Evolutionary conservation across 2,329 filamentous ascomycete genomes (phyloP).

Genomic region (Penicillium sp.): DNA sequence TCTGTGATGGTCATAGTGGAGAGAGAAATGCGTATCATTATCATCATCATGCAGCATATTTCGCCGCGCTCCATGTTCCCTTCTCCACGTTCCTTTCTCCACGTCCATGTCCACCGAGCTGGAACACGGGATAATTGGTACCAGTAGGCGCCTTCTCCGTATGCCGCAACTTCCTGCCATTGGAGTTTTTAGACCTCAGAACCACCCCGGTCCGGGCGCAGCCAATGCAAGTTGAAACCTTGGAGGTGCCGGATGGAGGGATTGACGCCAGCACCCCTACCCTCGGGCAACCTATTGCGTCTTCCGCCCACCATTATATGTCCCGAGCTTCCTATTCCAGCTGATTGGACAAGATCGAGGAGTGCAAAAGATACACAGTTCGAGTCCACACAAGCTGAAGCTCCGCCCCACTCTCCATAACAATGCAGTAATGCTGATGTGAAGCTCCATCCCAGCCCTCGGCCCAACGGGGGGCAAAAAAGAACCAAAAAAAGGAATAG

Average conservation of each 20-base stretch:
- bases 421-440: not conserved
- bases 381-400: slow-evolving; percentile 6
- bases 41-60: slow-evolving; percentile 9
- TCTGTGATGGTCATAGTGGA: slow-evolving; percentile 8
- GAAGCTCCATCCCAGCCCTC: not conserved
- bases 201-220: not conserved
- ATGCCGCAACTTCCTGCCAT: not conserved
- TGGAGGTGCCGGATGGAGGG: not conserved
- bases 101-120: slow-evolving; percentile 4
- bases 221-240: slow-evolving; percentile 6
- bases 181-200: slow-evolving; percentile 1
- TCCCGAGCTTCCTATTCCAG: not conserved
- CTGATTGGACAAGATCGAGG: not conserved
- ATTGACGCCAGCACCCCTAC: not conserved
- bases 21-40: not conserved
- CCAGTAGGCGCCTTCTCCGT: not conserved
- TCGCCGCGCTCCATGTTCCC: slow-evolving; percentile 1
- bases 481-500: not conserved
- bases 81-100: slow-evolving; percentile 15
- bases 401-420: slow-evolving; percentile 1
- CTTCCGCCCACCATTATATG: not conserved
- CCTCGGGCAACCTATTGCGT: not conserved
- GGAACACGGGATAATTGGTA: slow-evolving; percentile 4
- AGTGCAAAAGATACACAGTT: not conserved
- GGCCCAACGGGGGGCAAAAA: not conserved